These are phyloP conservation scores for Cucurbita argyrosperma DNA, from an alignment of 306 rosid genomes.

Conservation along the genomic window DNA sequence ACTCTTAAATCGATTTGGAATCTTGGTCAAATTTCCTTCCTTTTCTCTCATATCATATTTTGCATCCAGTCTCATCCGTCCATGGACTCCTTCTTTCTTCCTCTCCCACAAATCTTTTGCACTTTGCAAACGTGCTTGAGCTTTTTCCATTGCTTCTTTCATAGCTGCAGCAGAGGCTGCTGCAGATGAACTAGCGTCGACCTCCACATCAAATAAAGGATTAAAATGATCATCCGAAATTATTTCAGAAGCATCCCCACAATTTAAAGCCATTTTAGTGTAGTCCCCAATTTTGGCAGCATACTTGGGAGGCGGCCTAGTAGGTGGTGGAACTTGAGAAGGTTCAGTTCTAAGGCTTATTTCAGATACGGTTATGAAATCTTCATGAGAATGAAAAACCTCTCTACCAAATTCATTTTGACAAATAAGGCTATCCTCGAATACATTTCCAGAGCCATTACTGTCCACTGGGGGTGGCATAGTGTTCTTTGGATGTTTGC, in stretches of 20 bases:
- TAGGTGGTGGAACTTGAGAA: slow-evolving; percentile 75
- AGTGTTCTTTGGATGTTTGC: slow-evolving; percentile 23
- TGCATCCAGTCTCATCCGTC: slow-evolving; percentile 18
- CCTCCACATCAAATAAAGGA: slow-evolving; percentile 73
- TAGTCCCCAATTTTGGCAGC: slow-evolving; percentile 30
- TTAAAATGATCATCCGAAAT: slow-evolving; percentile 37
- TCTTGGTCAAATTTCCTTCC: slow-evolving; percentile 22
- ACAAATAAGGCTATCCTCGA: slow-evolving; percentile 22
- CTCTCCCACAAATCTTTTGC: slow-evolving; percentile 54
- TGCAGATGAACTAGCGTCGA: slow-evolving; percentile 73
- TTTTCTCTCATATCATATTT: slow-evolving; percentile 22
- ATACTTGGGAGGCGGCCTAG: slow-evolving; percentile 64
- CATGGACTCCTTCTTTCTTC: slow-evolving; percentile 36
- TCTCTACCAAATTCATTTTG: slow-evolving; percentile 19
- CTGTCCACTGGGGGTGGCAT: slow-evolving; percentile 17
- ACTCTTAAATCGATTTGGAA: slow-evolving; percentile 17
- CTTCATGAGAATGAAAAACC: slow-evolving; percentile 28
- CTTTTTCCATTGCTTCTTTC: slow-evolving; percentile 49
- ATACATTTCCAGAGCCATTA: slow-evolving; percentile 21
- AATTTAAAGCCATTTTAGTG: slow-evolving; percentile 21
- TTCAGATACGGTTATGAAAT: slow-evolving; percentile 50
- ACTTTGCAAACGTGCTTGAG: slow-evolving; percentile 38
- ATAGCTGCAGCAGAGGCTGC: slow-evolving; percentile 51
- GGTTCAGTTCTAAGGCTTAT: slow-evolving; percentile 76
- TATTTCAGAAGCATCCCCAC: slow-evolving; percentile 30